phyloP scores from a whole-genome alignment of 148 eudicot species.

The Nepenthes mirabilis region DNA sequence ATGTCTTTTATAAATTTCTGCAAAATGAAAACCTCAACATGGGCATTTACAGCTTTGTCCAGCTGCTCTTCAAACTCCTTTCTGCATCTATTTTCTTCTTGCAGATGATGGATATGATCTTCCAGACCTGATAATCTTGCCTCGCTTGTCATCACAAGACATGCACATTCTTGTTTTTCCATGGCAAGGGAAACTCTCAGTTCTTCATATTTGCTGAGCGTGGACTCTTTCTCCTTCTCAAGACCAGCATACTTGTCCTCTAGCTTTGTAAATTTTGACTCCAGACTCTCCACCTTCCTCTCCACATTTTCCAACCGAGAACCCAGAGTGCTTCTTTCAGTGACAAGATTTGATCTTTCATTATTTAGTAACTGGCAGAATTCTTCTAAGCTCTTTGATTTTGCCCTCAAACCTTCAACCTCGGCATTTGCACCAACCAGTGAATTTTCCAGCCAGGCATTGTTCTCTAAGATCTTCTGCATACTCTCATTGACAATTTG shows the following conservation, averaged over 20 bases:
- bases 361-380: constrained; percentile 50
- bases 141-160: constrained; percentile 34
- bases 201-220: constrained; percentile 42
- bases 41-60: constrained; percentile 71
- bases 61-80: constrained; percentile 84
- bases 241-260: constrained; percentile 53
- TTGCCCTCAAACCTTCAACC: constrained; percentile 71
- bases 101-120: constrained; percentile 40
- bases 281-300: constrained; percentile 47
- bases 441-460: constrained; percentile 56
- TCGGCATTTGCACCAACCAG: constrained; percentile 58
- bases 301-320: constrained; percentile 62
- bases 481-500: constrained; percentile 56
- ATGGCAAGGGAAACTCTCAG: constrained; percentile 39
- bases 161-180: constrained; percentile 55
- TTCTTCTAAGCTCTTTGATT: constrained; percentile 73
- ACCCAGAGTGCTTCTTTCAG: constrained; percentile 44
- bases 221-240: constrained; percentile 58
- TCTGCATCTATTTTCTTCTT: constrained; percentile 53
- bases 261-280: constrained; percentile 44
- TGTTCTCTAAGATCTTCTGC: constrained; percentile 72
- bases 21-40: constrained; percentile 77
- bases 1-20: constrained; percentile 77
- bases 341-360: constrained; percentile 53
- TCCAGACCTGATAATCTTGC: constrained; percentile 53